Evolutionary conservation across 2,329 filamentous ascomycete genomes (phyloP).

Genomic region (Colletotrichum spaethianum): DNA sequence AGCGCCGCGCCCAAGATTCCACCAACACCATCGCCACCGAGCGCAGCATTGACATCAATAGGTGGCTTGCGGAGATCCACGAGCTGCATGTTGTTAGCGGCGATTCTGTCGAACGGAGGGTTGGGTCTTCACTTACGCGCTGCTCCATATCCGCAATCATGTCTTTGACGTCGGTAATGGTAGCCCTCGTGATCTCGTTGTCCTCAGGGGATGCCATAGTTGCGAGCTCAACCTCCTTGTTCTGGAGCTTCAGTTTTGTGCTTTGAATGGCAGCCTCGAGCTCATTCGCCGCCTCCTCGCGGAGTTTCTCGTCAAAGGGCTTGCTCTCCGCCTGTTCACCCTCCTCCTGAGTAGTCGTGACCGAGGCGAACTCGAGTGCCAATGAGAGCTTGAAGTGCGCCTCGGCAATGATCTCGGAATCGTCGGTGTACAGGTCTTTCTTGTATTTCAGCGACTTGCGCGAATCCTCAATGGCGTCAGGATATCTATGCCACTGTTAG

Average conservation of each 20-base stretch:
- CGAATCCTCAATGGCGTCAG: constrained; percentile 88
- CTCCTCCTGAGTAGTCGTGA: constrained; percentile 72
- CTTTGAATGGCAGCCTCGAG: constrained; percentile 82
- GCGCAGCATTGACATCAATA: constrained; percentile 69
- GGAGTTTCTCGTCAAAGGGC: constrained; percentile 77
- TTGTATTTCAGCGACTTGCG: constrained; percentile 84
- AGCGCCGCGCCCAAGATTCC: constrained; percentile 76
- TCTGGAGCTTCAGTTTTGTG: constrained; percentile 78
- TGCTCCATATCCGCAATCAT: constrained; percentile 85
- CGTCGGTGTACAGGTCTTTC: constrained; percentile 81
- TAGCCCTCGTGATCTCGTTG: constrained; percentile 72
- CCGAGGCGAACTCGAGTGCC: constrained; percentile 92
- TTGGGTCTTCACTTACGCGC: constrained; percentile 64
- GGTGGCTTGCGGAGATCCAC: constrained; percentile 77
- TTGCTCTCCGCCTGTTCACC: constrained; percentile 60
- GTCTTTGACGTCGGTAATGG: constrained; percentile 82
- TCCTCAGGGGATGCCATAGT: constrained; percentile 76
- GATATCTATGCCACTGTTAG: constrained; percentile 68
- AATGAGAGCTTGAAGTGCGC: constrained; percentile 97
- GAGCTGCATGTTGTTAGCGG: constrained; percentile 61
- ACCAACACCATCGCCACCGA: constrained; percentile 66
- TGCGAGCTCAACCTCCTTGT: constrained; percentile 77
- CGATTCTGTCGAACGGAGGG: not conserved
- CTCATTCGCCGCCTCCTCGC: constrained; percentile 79
- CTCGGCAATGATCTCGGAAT: constrained; percentile 90